Evolutionary conservation across 1,284 basidiomycete genomes (phyloP).

Genomic region (Cystobasidium slooffiae): DNA sequence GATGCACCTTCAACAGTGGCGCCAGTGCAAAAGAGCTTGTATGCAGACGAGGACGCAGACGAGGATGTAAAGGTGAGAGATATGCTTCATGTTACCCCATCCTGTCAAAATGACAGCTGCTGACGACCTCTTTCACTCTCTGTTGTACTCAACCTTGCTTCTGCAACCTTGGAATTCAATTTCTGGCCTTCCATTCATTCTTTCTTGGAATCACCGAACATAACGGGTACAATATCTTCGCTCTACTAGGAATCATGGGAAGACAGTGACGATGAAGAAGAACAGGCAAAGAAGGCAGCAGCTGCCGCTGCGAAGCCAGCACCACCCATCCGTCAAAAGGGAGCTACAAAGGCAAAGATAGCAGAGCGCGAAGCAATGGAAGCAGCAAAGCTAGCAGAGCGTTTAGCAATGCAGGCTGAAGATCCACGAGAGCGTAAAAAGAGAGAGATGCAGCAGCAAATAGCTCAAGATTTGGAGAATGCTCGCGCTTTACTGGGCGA

Average conservation of each 20-base stretch:
- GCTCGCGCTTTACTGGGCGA: slow-evolving; percentile 79
- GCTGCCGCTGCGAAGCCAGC: slow-evolving; percentile 54
- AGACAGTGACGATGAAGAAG: slow-evolving; percentile 73
- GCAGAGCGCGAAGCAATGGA: slow-evolving; percentile 79
- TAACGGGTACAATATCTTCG: neutral
- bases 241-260: slow-evolving; percentile 84
- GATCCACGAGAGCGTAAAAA: slow-evolving; percentile 73
- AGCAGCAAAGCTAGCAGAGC: slow-evolving; percentile 58
- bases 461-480: slow-evolving; percentile 81
- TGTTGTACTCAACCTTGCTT: slow-evolving; percentile 12
- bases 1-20: slow-evolving; percentile 37
- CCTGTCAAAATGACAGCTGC: slow-evolving; percentile 45
- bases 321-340: slow-evolving; percentile 71
- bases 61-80: slow-evolving; percentile 64
- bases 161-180: slow-evolving; percentile 15
- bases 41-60: slow-evolving; percentile 81
- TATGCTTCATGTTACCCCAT: slow-evolving; percentile 63
- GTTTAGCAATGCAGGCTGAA: slow-evolving; percentile 63
- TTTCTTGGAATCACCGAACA: neutral
- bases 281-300: slow-evolving; percentile 61
- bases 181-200: slow-evolving; percentile 37
- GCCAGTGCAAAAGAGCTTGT: slow-evolving; percentile 65
- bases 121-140: neutral
- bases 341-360: slow-evolving; percentile 82
- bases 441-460: slow-evolving; percentile 73